Conservation (phyloP, 768 basidiomycete species). For the Leccinum disarticulatum region DNA sequence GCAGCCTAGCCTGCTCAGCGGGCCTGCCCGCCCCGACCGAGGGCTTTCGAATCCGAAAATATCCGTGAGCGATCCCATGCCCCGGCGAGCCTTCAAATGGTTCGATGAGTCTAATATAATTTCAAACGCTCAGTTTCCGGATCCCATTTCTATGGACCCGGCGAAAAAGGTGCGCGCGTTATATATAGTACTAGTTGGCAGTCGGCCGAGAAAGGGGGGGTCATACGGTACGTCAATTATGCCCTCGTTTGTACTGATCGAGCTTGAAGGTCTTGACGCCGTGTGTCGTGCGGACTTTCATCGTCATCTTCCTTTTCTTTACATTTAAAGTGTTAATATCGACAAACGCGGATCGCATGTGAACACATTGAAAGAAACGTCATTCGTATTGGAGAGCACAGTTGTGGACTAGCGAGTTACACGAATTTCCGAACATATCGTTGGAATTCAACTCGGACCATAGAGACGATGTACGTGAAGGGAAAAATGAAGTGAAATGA, state of each 20-base stretch:
- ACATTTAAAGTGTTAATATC: constrained; percentile 1
- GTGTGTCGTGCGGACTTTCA: not conserved
- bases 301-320: not conserved
- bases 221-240: no score
- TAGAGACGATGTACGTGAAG: no score
- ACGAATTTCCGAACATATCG: not conserved
- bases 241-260: not conserved
- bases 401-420: not conserved
- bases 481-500: not conserved
- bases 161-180: not conserved
- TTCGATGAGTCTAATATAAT: no score
- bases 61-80: not conserved
- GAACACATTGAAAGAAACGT: not conserved
- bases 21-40: not conserved
- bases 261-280: not conserved
- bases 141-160: not conserved
- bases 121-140: not conserved
- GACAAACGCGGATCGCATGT: constrained; percentile 4
- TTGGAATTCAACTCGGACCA: not conserved
- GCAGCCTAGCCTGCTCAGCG: not conserved
- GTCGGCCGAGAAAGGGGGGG: no score
- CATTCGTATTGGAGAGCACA: not conserved
- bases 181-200: not conserved
- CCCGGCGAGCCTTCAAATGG: not conserved
- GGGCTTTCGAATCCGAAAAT: not conserved